Conservation (phyloP, 1,139 yeast genomes). For the Debaryomyces psychrophilus region DNA sequence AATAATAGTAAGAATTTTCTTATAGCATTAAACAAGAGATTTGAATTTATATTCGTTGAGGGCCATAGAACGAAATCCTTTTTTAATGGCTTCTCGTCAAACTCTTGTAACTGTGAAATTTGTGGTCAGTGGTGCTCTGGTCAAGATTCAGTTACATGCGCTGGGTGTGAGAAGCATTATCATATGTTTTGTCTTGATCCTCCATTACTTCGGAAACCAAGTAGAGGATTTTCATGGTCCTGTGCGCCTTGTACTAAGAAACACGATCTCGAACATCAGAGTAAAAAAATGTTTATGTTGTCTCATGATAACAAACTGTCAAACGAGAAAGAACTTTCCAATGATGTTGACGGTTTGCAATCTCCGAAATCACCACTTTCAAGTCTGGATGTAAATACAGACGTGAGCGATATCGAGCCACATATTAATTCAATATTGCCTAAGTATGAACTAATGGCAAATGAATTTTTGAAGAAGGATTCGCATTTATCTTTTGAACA, state of each 20-base stretch:
- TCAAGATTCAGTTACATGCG: constrained; percentile 78
- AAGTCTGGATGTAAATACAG: constrained; percentile 15
- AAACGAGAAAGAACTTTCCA: constrained; percentile 37
- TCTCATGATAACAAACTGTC: constrained; percentile 48
- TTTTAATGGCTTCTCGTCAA: constrained; percentile 60
- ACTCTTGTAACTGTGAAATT: constrained; percentile 59
- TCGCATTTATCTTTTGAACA: constrained; percentile 42
- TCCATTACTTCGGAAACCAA: constrained; percentile 77
- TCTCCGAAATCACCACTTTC: constrained; percentile 15
- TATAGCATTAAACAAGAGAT: constrained; percentile 66
- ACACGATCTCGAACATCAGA: constrained; percentile 32
- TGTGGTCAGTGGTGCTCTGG: constrained; percentile 86
- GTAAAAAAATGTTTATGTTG: constrained; percentile 41
- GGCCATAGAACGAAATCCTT: constrained; percentile 67
- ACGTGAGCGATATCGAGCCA: constrained; percentile 13
- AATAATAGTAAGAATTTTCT: constrained; percentile 60
- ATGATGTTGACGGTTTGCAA: constrained; percentile 27
- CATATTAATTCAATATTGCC: constrained; percentile 36
- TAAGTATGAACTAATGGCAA: constrained; percentile 63
- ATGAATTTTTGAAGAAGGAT: constrained; percentile 53
- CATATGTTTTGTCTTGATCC: constrained; percentile 90
- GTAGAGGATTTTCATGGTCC: constrained; percentile 92
- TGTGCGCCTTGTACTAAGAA: constrained; percentile 75
- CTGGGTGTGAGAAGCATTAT: constrained; percentile 68
- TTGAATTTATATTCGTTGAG: constrained; percentile 77